phyloP scores from a whole-genome alignment of 108 stramenopile genomes.

The Cafeteria roenbergensis region DNA sequence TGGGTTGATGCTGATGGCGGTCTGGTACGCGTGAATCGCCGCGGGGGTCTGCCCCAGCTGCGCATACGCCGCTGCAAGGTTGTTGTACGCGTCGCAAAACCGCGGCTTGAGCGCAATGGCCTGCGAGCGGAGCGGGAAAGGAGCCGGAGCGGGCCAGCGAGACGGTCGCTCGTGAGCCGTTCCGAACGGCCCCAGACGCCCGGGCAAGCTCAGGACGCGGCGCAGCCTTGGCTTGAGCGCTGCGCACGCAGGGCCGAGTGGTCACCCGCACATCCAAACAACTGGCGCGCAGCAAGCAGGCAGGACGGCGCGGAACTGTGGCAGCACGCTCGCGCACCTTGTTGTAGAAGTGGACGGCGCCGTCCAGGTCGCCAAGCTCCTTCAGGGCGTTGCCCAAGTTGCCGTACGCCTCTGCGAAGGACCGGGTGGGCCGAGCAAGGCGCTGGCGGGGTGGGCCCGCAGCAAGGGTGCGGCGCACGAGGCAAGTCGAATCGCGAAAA shows the following conservation, averaged over 20 bases:
- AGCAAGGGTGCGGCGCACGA: background rate
- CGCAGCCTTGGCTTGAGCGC: no score
- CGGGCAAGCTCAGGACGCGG: no score
- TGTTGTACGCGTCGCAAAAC: constrained; percentile 53
- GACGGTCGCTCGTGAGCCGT: background rate
- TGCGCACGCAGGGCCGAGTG: no score
- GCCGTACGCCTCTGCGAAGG: constrained; percentile 44
- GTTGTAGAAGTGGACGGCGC: constrained; percentile 42
- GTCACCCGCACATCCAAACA: no score
- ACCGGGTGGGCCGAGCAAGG: constrained; percentile 42
- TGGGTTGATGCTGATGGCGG: constrained; percentile 42
- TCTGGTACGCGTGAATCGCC: constrained; percentile 49
- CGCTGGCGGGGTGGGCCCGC: background rate
- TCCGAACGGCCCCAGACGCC: no score
- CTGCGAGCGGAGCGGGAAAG: constrained; percentile 20
- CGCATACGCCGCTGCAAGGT: constrained; percentile 49
- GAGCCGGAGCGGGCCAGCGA: background rate
- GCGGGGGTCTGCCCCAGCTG: constrained; percentile 38
- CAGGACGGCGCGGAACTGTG: no score
- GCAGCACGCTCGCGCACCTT: no score
- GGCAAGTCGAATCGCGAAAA: no score
- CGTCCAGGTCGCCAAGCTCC: constrained; percentile 44
- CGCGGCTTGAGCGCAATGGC: constrained; percentile 53
- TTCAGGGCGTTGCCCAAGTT: constrained; percentile 53
- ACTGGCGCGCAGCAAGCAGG: no score